Evolutionary conservation across 2,329 filamentous ascomycete genomes (phyloP), one percentile per base, ranked within the genome.

Genomic region (Metarhizium guizhouense): DNA sequence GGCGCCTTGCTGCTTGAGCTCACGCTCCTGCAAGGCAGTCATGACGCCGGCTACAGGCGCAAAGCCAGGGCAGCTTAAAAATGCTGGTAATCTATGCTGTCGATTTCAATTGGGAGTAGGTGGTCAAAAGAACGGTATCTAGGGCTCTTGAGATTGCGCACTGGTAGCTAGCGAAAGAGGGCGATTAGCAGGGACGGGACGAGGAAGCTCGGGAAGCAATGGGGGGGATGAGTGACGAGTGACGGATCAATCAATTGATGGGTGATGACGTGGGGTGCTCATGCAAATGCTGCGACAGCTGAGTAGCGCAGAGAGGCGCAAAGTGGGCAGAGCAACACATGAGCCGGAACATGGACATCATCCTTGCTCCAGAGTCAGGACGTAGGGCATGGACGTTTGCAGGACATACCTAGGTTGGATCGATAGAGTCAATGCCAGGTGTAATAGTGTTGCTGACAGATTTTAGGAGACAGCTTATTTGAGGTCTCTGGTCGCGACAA

Each of bases 1-100:
- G 61, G 84, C 87, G 61, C 86, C 89, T 72, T 95, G 85, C 70
- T 86, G 80, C 81, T 91, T 95, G 71, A 90, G 80, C 80, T 95
- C 90, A 57, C 54, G 63, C 51, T 66, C 63, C 60, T 70, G 65
- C 59, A 61, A 64, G 54, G 68, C 64, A 63, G 70, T 67, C 69
- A 72, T 72, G 60, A 60, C 61, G 55, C 51, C 54, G 42, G 55
- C 49, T 47, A 52, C 40, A 53, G 57, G 57, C 58, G 47, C 56
- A 51, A 43, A 48, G 59, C 51, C 52, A 32, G 32, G 36, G 30
- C 34, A 7, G 14, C 20, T 47, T 11, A 25, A 52, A 18, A 42
- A 34, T 47, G 42, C 10, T 45, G 18, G 47, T 20, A 25, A 38
- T 36, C 45, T 56, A 49, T 25, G 32, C 16, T 16, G 20, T n/a